Percentiles rank a stretch among this genome's conserved stretches.
These are phyloP conservation scores for Ogataea hybrid DNA, from an alignment of 1,139 yeast genomes.

Conservation along the genomic window DNA sequence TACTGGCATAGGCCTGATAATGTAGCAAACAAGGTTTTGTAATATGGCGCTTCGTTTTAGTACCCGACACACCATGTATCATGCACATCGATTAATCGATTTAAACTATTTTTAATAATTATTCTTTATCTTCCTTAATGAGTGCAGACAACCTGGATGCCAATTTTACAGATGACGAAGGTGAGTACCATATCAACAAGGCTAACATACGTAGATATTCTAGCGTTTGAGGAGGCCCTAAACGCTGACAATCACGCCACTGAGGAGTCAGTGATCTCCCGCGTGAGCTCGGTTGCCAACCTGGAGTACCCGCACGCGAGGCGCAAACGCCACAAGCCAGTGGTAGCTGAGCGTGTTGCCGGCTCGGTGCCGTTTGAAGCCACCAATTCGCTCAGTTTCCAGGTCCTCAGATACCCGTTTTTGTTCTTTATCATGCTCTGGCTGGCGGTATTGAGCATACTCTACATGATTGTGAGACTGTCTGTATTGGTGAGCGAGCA, in stretches of 20 bases:
- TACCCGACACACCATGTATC: no score
- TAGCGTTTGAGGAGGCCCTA: slow-evolving; percentile 41
- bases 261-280: slow-evolving; percentile 10
- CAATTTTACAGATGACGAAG: slow-evolving; percentile 30
- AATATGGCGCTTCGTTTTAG: background rate
- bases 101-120: background rate
- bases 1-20: background rate
- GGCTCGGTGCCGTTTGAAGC: slow-evolving; percentile 28
- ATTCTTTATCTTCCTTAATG: background rate
- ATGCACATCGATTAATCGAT: no score
- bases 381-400: slow-evolving; percentile 49
- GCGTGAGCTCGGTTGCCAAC: slow-evolving; percentile 16
- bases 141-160: slow-evolving; percentile 23
- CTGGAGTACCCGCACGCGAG: slow-evolving; percentile 52
- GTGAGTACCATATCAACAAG: slow-evolving; percentile 1
- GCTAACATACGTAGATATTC: slow-evolving; percentile 26
- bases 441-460: slow-evolving; percentile 47
- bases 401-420: slow-evolving; percentile 64
- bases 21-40: background rate
- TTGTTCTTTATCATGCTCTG: slow-evolving; percentile 51
- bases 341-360: slow-evolving; percentile 17
- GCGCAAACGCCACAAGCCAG: slow-evolving; percentile 68
- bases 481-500: slow-evolving; percentile 67
- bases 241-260: slow-evolving; percentile 21
- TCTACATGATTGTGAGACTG: slow-evolving; percentile 54